phyloP scores from a whole-genome alignment of 768 basidiomycete species.

The Dacryopinax primogenitus region DNA sequence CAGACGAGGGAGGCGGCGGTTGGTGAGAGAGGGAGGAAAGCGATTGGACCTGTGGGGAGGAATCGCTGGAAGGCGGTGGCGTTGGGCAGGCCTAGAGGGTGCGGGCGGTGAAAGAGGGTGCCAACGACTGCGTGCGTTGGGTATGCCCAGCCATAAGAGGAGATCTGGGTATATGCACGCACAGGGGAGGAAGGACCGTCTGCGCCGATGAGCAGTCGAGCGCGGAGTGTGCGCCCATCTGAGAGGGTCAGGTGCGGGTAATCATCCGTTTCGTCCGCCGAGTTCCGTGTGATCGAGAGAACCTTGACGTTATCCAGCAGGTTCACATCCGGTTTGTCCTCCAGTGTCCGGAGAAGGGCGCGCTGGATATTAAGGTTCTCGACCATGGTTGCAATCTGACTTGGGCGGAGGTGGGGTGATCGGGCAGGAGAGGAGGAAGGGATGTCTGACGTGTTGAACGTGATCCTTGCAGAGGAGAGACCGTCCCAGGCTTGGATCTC shows the following conservation, averaged over 20 bases:
- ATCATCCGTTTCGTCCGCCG: conserved; percentile 36
- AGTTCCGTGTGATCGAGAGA: conserved; percentile 46
- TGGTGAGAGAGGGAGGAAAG: conserved; percentile 73
- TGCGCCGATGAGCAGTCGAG: conserved; percentile 79
- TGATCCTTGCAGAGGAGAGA: conserved; percentile 62
- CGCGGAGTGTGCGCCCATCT: conserved; percentile 48
- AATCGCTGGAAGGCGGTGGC: conserved; percentile 87
- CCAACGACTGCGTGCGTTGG: conserved; percentile 81
- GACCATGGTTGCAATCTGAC: conserved; percentile 63
- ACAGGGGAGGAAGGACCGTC: conserved; percentile 95
- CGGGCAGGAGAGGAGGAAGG: conserved; percentile 20
- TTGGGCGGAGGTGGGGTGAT: conserved; percentile 21
- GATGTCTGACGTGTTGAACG: conserved; percentile 41
- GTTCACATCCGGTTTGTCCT: conserved; percentile 38
- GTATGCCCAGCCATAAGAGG: conserved; percentile 86
- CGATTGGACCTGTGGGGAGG: conserved; percentile 87
- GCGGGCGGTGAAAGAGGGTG: conserved; percentile 56
- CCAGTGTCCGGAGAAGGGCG: conserved; percentile 57
- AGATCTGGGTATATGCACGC: conserved; percentile 67
- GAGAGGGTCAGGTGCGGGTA: conserved; percentile 77
- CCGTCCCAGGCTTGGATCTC: conserved; percentile 98
- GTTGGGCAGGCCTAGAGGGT: conserved; percentile 32
- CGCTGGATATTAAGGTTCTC: conserved; percentile 92
- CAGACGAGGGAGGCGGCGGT: conserved; percentile 82
- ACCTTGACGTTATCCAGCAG: conserved; percentile 67